A percentile compares a stretch with the other conserved stretches of the same genome.
Conservation (phyloP, 345 rosid species). For the Gossypium arboreum region DNA sequence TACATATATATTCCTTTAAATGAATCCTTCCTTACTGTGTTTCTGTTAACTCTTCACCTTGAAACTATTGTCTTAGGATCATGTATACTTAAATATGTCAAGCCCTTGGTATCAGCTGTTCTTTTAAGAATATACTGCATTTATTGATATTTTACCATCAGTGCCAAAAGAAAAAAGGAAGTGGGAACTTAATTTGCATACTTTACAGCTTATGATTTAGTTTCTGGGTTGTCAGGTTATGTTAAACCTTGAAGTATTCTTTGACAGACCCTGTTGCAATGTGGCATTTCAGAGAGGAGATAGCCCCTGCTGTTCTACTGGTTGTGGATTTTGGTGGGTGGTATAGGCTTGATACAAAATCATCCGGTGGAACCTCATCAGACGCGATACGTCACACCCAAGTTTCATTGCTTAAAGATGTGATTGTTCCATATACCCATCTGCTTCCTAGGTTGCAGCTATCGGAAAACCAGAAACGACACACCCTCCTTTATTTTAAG, state of each 20-base stretch:
- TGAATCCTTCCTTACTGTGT: not conserved
- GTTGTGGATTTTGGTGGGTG: slow-evolving; percentile 99
- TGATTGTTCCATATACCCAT: slow-evolving; percentile 86
- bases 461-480: slow-evolving; percentile 60
- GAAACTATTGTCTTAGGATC: not conserved
- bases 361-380: slow-evolving; percentile 44
- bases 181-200: slow-evolving; percentile 4
- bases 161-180: not conserved
- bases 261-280: slow-evolving; percentile 99
- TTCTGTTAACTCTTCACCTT: not conserved
- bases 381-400: slow-evolving; percentile 72
- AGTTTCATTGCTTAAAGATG: slow-evolving; percentile 94
- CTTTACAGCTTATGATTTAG: slow-evolving; percentile 50
- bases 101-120: not conserved
- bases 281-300: slow-evolving; percentile 91
- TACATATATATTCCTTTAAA: not conserved
- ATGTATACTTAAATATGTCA: not conserved
- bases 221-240: slow-evolving; percentile 63
- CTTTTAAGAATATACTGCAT: not conserved
- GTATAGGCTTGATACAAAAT: slow-evolving; percentile 75
- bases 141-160: not conserved
- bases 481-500: slow-evolving; percentile 75
- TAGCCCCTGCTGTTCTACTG: slow-evolving; percentile 77
- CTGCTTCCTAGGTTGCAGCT: slow-evolving; percentile 66
- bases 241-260: slow-evolving; percentile 76